Evolutionary conservation across 192 early-diverging fungal species (phyloP).

Genomic region (Thoreauomyces humboldtii): DNA sequence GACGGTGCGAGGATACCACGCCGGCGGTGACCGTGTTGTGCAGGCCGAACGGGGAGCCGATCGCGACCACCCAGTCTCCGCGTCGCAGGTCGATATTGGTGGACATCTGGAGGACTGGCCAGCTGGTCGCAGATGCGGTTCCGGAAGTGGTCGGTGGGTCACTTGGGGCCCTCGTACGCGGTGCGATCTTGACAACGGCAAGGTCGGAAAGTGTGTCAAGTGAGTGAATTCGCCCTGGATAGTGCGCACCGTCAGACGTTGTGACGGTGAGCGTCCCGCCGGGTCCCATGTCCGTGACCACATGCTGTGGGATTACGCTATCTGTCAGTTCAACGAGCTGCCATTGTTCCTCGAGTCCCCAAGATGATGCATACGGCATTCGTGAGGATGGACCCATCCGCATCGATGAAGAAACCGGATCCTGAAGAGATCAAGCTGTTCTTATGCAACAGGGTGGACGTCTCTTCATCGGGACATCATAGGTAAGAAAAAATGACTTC

Average conservation of each 20-base stretch:
- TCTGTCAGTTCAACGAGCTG: no score
- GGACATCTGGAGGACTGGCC: conserved; percentile 21
- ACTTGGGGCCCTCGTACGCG: not conserved
- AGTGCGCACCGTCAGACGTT: conserved; percentile 35
- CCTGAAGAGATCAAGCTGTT: conserved; percentile 39
- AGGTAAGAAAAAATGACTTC: no score
- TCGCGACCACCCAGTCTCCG: conserved; percentile 47
- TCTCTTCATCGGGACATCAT: no score
- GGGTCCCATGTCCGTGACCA: conserved; percentile 27
- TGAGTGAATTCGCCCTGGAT: conserved; percentile 36
- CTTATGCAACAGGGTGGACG: conserved; percentile 20
- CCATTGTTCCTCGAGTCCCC: not conserved
- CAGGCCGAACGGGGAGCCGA: conserved; percentile 54
- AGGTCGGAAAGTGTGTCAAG: conserved; percentile 46
- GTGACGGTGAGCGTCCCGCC: conserved; percentile 35
- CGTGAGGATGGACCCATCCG: conserved; percentile 40
- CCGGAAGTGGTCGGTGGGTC: no score
- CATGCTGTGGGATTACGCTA: conserved; percentile 21
- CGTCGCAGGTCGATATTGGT: conserved; percentile 21
- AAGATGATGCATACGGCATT: conserved; percentile 35
- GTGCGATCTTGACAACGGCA: conserved; percentile 38
- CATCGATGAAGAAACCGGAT: conserved; percentile 49
- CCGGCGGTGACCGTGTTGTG: conserved; percentile 52
- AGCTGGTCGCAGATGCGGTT: not conserved
- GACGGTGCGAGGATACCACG: conserved; percentile 39